Evolutionary conservation across 2,329 filamentous ascomycete species (phyloP).

Genomic region (Hysterium pulicare): DNA sequence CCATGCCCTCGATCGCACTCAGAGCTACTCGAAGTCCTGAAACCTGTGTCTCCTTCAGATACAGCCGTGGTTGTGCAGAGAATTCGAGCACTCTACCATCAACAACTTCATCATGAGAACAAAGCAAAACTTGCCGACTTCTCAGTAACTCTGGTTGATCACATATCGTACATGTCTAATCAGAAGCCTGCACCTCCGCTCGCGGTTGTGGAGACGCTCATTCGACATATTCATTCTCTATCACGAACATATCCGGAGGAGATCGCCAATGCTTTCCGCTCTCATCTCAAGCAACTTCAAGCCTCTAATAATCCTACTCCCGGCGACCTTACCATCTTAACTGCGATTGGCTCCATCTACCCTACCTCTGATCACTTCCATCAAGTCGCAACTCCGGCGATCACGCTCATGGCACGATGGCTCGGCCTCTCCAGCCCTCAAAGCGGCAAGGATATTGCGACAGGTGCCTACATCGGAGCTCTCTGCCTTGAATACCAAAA

Average conservation of each 20-base stretch:
- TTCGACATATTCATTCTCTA: conserved; percentile 89
- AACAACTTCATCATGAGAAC: conserved; percentile 79
- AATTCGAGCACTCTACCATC: conserved; percentile 88
- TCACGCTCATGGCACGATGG: conserved; percentile 79
- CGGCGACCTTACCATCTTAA: conserved; percentile 82
- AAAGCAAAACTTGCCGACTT: conserved; percentile 77
- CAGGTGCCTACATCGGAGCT: conserved; percentile 74
- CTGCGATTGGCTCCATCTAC: conserved; percentile 79
- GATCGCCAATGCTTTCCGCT: conserved; percentile 73
- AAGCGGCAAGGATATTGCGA: conserved; percentile 63
- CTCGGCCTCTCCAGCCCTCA: conserved; percentile 73
- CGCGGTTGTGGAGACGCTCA: conserved; percentile 69
- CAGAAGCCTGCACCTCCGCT: conserved; percentile 57
- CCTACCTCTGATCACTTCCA: conserved; percentile 98
- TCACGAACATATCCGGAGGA: conserved; percentile 79
- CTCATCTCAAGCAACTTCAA: conserved; percentile 61
- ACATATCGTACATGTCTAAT: conserved; percentile 58
- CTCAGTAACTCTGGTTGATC: conserved; percentile 62
- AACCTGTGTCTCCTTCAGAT: conserved; percentile 60
- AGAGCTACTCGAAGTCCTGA: conserved; percentile 66
- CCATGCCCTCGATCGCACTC: conserved; percentile 75
- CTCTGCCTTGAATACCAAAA: conserved; percentile 79
- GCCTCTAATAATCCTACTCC: conserved; percentile 51
- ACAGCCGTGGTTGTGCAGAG: conserved; percentile 79
- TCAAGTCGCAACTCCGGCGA: conserved; percentile 85